A percentile compares a stretch with the other conserved stretches of the same genome.
Evolutionary conservation across 805 yeast genomes (phyloP).

Genomic region (Zygotorulaspora chibaensis): DNA sequence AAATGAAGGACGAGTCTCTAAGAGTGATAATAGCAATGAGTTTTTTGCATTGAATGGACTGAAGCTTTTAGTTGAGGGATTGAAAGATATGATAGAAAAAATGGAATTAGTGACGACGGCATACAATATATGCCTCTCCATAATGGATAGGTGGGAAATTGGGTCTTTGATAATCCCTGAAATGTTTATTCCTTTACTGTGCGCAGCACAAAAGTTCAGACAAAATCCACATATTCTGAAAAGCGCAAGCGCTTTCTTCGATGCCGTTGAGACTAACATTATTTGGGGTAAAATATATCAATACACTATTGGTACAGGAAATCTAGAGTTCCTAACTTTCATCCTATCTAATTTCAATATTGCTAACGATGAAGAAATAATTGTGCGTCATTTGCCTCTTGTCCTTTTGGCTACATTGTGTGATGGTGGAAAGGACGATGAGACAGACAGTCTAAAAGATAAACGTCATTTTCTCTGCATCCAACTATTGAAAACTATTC

Average conservation of each 20-base stretch:
- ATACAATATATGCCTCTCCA: slow-evolving; percentile 60
- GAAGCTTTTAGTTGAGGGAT: slow-evolving; percentile 46
- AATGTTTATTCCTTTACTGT: slow-evolving; percentile 61
- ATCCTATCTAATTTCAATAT: slow-evolving; percentile 64
- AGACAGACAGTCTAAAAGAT: slow-evolving; percentile 1
- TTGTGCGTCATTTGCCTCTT: slow-evolving; percentile 69
- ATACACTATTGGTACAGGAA: slow-evolving; percentile 27
- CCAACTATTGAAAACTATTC: slow-evolving; percentile 49
- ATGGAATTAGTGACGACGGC: slow-evolving; percentile 42
- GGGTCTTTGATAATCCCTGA: slow-evolving; percentile 70
- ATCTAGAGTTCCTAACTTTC: slow-evolving; percentile 51
- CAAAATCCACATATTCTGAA: slow-evolving; percentile 40
- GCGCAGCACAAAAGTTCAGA: slow-evolving; percentile 39
- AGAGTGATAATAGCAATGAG: slow-evolving; percentile 33
- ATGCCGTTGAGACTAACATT: slow-evolving; percentile 73
- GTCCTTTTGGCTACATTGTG: slow-evolving; percentile 49
- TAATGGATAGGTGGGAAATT: slow-evolving; percentile 94
- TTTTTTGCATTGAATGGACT: slow-evolving; percentile 63
- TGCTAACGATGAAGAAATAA: slow-evolving; percentile 77
- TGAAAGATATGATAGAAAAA: slow-evolving; percentile 44
- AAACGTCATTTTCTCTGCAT: slow-evolving; percentile 42
- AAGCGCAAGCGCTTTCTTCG: slow-evolving; percentile 69
- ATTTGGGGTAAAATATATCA: slow-evolving; percentile 67
- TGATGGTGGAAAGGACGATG: slow-evolving; percentile 14
- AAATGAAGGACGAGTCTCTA: slow-evolving; percentile 6